Base-by-base conservation (phyloP, 257 asterid species). In the Petunia secreta region DNA sequence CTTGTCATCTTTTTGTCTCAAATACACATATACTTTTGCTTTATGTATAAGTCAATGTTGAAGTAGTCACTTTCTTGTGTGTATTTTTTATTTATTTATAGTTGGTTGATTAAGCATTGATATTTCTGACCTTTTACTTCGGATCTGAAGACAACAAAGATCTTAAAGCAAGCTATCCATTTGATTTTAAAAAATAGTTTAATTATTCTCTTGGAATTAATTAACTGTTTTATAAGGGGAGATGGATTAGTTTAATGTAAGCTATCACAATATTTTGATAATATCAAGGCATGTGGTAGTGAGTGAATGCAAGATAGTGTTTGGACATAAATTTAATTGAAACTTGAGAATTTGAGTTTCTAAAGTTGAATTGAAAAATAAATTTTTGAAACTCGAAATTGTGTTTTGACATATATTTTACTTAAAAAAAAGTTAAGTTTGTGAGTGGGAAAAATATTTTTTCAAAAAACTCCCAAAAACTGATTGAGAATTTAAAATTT, bases 121-220 rank as follows among this genome's bases (percentile, higher is more conserved):
- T 59, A 77, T 48, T 85, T 81, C 81, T 80, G 44, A 82, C 95
- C 94, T 67, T 83, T 86, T 88, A 85, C 92, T 85, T 90, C 91
- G 94, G 96, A 91, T 93, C 94, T 90, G 93, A 86, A 88, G 91
- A 83, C 91, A 87, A 84, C 91, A 89, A 85, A 81, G 85, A 88
- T 90, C 86, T 87, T 84, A 86, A 88, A 83, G 73, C 84, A 81
- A 85, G 87, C 85, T 85, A 84, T 77, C 82, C 84, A 80, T 68
- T 50, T 79, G 64, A 54, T 16, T 44, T 46, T 15, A 15, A 80
- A 60, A 84, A 89, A 0, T 82, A 82, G 37, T 91, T 85, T 39
- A 87, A 63, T 85, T 63, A 92, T 92, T 91, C 97, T 84, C 84
- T 86, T 86, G 85, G 92, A 83, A 67, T 81, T 68, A 79, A 59